Percentiles rank a stretch among this genome's conserved stretches.
Evolutionary conservation across 2,329 filamentous ascomycete species (phyloP).

Genomic region (Lasiodiplodia hormozganensis): DNA sequence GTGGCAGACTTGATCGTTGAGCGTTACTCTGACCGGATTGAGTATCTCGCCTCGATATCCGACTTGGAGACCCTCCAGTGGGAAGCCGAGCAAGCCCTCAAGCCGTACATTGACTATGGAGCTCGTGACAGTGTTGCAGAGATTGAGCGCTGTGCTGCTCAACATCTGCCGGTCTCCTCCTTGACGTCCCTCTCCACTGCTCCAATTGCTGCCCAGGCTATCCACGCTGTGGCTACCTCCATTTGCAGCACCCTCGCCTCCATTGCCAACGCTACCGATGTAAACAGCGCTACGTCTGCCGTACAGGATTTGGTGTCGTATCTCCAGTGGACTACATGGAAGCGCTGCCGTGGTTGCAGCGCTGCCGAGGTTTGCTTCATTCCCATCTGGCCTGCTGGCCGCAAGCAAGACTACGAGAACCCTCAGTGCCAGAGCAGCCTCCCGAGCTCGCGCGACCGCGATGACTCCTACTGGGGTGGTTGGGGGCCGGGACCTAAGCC

Average conservation of each 20-base stretch:
- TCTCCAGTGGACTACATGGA: constrained; percentile 68
- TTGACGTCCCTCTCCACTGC: constrained; percentile 17
- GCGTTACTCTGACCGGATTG: constrained; percentile 66
- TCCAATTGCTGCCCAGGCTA: constrained; percentile 40
- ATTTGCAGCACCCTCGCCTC: constrained; percentile 45
- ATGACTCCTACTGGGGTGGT: constrained; percentile 26
- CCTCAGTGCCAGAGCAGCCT: constrained; percentile 50
- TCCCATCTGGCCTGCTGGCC: constrained; percentile 70
- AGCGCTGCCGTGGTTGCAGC: constrained; percentile 60
- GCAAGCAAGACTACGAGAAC: constrained; percentile 59
- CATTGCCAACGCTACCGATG: constrained; percentile 30
- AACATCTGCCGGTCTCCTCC: constrained; percentile 44
- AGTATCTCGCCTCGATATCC: constrained; percentile 36
- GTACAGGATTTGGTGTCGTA: constrained; percentile 55
- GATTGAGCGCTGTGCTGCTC: constrained; percentile 55
- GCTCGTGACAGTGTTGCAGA: constrained; percentile 49
- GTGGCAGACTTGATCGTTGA: constrained; percentile 70
- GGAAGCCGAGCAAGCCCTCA: constrained; percentile 35
- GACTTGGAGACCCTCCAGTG: constrained; percentile 9
- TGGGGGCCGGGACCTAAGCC: constrained; percentile 7
- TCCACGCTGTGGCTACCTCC: constrained; percentile 39
- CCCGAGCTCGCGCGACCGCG: background rate
- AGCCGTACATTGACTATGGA: constrained; percentile 49
- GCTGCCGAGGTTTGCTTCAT: constrained; percentile 65
- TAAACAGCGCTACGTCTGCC: constrained; percentile 38